phyloP scores from a whole-genome alignment of 176 grass and related monocot genomes.

The Chrysopogon serrulatus region DNA sequence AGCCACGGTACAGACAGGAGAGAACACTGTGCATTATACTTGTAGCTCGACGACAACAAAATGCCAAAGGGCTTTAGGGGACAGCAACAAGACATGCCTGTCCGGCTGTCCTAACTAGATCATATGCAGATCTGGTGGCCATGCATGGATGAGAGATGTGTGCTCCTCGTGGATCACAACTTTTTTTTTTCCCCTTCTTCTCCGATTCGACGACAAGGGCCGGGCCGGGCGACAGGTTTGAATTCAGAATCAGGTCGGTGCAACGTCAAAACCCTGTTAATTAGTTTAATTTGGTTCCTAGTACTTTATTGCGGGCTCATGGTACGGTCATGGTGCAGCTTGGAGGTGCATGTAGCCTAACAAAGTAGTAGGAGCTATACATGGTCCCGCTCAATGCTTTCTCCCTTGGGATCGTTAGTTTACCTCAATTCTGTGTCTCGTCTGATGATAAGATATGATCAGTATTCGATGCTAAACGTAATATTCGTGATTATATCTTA shows the following conservation, averaged over 20 bases:
- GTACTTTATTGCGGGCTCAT: too few relatives aligned
- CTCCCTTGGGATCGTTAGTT: too few relatives aligned
- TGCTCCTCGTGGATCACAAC: constrained; percentile 27
- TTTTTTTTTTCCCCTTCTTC: not conserved
- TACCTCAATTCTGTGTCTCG: too few relatives aligned
- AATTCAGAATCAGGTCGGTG: not conserved
- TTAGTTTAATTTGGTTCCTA: not conserved
- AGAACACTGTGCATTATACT: not conserved
- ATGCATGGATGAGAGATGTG: constrained; percentile 13
- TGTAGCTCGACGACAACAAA: constrained; percentile 5
- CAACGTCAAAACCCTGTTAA: not conserved
- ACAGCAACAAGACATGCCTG: not conserved
- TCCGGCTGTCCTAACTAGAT: not conserved
- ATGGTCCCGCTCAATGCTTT: too few relatives aligned
- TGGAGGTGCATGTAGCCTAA: too few relatives aligned
- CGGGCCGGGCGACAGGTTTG: not conserved
- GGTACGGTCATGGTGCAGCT: not conserved
- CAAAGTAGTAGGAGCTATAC: too few relatives aligned
- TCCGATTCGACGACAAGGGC: not conserved
- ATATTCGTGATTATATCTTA: too few relatives aligned
- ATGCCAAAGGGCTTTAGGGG: constrained; percentile 4
- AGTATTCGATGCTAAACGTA: too few relatives aligned
- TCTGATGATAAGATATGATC: too few relatives aligned
- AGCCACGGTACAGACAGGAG: not conserved
- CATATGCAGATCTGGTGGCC: not conserved